phyloP scores from a whole-genome alignment of 768 basidiomycete species.

The Favolaschia claudopus region DNA sequence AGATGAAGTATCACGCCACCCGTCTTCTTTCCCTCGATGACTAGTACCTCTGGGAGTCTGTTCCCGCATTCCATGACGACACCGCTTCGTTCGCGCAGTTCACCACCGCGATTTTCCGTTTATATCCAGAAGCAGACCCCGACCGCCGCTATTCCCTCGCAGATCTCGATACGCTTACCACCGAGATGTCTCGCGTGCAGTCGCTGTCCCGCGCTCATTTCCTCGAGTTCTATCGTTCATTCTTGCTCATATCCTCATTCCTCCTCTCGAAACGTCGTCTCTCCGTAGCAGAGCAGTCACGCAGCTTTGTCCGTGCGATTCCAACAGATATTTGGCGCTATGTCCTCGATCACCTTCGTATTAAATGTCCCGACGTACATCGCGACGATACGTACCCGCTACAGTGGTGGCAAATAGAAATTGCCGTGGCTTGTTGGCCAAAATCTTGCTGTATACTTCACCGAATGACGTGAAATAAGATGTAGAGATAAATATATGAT shows the following conservation, averaged over 20 bases:
- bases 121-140: conserved; percentile 30
- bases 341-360: conserved; percentile 18
- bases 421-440: no score
- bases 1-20: conserved; percentile 22
- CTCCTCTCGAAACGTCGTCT: conserved; percentile 22
- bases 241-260: conserved; percentile 27
- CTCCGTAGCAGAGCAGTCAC: conserved; percentile 25
- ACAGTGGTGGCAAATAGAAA: no score
- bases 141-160: conserved; percentile 24
- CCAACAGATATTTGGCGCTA: not conserved
- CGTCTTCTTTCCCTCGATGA: conserved; percentile 13
- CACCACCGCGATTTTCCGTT: conserved; percentile 24
- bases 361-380: no score
- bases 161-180: conserved; percentile 32
- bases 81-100: conserved; percentile 27
- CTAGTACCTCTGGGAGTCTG: conserved; percentile 25
- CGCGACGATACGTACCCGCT: no score
- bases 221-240: conserved; percentile 30
- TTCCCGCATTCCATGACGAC: conserved; percentile 18
- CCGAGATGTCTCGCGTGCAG: conserved; percentile 13
- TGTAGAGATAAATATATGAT: no score
- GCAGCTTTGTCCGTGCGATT: conserved; percentile 24
- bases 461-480: no score
- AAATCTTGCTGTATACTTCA: no score
- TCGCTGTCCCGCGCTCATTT: conserved; percentile 20